Base-by-base conservation (phyloP, 2,329 filamentous ascomycete genomes). In the Paraconiothyrium sp. region DNA sequence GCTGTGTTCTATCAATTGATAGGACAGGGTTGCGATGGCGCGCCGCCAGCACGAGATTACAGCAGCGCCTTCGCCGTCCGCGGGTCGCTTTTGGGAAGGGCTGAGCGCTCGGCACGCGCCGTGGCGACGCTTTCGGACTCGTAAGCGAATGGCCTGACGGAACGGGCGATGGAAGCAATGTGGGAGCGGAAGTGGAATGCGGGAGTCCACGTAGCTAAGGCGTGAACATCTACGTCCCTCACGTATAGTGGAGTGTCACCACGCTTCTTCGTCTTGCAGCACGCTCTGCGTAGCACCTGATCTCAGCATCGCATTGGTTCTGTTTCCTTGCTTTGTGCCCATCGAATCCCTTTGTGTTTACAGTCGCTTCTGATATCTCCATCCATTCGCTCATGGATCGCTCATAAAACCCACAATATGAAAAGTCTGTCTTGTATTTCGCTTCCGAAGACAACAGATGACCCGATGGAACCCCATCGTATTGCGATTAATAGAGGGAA, bases 341-440 rank as follows among this genome's bases (percentile, higher is more conserved):
- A 43, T 54, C 47, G 6, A 37, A 47, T 56, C 20, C 37, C 30
- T 48, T 39, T 47, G 49, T 47, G 41, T 55, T 55, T 48, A 46
- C 27, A 44, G n/a, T 46, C 20, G 46, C 50, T 8, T 47, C 50
- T 49, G 13, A 30, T 54, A 2, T 46, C 14, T 34, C 30, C 34
- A 46, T 20, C 24, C 20, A 14, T 30, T 49, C 43, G 44, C 49
- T 47, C 11, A 54, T 47, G 49, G 16, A 43, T 59, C 20, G 43
- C 20, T 20, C 24, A 54, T 52, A 47, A 47, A 55, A 35, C 41
- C 10, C 3, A 24, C 14, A 44, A 9, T 24, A 63, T 57, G 57
- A 57, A 63, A 39, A 63, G 48, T 22, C 48, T 59, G 11, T 54
- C 41, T 16, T 63, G 39, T 39, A 57, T 59, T 27, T 57, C 61